These are phyloP conservation scores for Boletus hoseneyae DNA, from an alignment of 1,284 basidiomycete species.

Conservation along the genomic window DNA sequence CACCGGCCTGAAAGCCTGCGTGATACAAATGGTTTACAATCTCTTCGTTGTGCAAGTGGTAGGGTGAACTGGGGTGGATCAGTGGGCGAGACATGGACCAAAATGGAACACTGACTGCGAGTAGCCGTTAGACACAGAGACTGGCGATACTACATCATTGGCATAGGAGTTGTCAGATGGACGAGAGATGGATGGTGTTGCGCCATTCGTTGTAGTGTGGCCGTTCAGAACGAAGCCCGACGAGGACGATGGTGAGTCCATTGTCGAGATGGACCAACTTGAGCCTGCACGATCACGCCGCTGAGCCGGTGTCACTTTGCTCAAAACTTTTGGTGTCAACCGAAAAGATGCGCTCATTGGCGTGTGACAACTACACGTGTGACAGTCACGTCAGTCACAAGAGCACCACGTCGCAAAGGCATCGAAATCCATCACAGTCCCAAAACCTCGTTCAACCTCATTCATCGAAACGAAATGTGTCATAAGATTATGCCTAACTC, in stretches of 20 bases:
- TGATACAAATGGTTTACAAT: slow-evolving; percentile 75
- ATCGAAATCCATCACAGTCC: slow-evolving; percentile 38
- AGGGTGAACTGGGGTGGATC: slow-evolving; percentile 39
- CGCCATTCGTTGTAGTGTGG: slow-evolving; percentile 24
- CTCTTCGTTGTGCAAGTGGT: slow-evolving; percentile 62
- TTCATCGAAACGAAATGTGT: slow-evolving; percentile 56
- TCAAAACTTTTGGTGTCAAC: slow-evolving; percentile 3
- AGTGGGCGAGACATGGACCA: background rate
- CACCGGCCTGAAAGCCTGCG: slow-evolving; percentile 74
- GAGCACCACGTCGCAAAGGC: slow-evolving; percentile 34
- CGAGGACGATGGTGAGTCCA: slow-evolving; percentile 26
- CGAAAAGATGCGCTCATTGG: slow-evolving; percentile 21
- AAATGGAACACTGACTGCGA: slow-evolving; percentile 40
- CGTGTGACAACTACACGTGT: slow-evolving; percentile 22
- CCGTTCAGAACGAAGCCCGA: slow-evolving; percentile 24
- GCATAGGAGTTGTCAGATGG: slow-evolving; percentile 23
- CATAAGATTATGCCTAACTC: slow-evolving; percentile 59
- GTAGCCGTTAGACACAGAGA: slow-evolving; percentile 34
- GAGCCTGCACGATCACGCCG: background rate
- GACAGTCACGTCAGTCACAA: slow-evolving; percentile 22
- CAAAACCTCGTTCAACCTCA: slow-evolving; percentile 33
- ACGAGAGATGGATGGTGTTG: slow-evolving; percentile 11
- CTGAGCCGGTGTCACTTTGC: slow-evolving; percentile 2
- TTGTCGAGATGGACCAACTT: slow-evolving; percentile 6
- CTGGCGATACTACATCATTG: slow-evolving; percentile 24